A percentile compares a stretch with the other conserved stretches of the same genome.
These are phyloP conservation scores for Carex pumila DNA, from an alignment of 176 grass and related monocot genomes.

Conservation along the genomic window DNA sequence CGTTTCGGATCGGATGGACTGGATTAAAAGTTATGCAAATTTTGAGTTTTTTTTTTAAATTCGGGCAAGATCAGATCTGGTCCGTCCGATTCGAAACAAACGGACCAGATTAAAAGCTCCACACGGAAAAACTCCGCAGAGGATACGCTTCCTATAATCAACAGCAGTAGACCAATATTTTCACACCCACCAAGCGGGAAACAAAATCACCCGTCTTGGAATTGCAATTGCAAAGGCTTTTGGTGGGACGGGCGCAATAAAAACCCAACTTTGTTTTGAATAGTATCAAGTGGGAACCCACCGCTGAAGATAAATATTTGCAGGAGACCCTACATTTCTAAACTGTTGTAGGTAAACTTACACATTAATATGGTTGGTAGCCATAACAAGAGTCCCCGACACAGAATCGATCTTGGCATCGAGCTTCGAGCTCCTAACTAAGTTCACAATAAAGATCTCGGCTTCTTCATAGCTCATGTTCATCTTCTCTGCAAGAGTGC, in stretches of 20 bases:
- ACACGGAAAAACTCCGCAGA: no score
- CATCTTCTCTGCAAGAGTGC: slow-evolving; percentile 68
- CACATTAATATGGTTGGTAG: slow-evolving; percentile 62
- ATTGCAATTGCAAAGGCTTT: background rate
- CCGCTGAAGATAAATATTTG: background rate
- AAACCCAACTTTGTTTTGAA: background rate
- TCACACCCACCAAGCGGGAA: background rate
- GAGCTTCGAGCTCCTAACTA: slow-evolving; percentile 78
- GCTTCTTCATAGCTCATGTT: slow-evolving; percentile 87
- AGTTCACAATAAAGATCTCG: slow-evolving; percentile 72
- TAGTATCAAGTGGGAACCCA: background rate
- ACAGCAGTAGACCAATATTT: background rate
- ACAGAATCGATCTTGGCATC: slow-evolving; percentile 88
- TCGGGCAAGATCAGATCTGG: no score
- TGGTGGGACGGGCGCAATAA: background rate
- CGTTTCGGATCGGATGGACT: no score
- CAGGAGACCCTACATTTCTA: background rate
- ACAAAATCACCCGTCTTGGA: background rate
- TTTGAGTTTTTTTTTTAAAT: no score
- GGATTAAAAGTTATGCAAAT: no score
- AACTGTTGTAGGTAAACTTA: slow-evolving; percentile 36
- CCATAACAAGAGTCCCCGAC: slow-evolving; percentile 79
- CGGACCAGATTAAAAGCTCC: no score
- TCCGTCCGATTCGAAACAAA: no score
- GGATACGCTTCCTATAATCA: no score